Base-by-base conservation (phyloP, 225 moss, liverwort and hornwort genomes). In the Pleurozium schreberi region DNA sequence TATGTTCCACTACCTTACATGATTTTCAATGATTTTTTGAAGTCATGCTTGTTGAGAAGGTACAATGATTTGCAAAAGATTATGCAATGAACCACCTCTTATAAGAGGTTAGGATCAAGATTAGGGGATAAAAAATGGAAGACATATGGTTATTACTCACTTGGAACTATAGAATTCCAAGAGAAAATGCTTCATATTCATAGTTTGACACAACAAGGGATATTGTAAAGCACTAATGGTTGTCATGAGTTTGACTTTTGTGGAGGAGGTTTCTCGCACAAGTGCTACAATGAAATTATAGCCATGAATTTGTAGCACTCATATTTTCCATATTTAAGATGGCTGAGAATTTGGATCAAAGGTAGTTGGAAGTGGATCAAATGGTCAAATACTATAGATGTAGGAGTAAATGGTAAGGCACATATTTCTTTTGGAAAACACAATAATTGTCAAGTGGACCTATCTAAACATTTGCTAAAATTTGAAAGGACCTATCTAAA, bases 211-310 rank as follows among this genome's bases (percentile, higher is more conserved):
- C 5, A 14, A 40, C 5, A 14, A 69, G 2, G 7, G 23, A 4
- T 14, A 69, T 2, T 40, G 1, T 40, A 2, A 13, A n/a, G 14
- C 25, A 40, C n/a, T n/a, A n/a, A n/a, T n/a, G n/a, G n/a, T n/a
- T n/a, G n/a, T n/a, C n/a, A n/a, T n/a, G n/a, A n/a, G n/a, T n/a
- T n/a, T n/a, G n/a, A n/a, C n/a, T n/a, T n/a, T n/a, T n/a, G n/a
- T n/a, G 5, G 6, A 40, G 8, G 13, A 69, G 7, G 14, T 23
- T 69, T 40, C 14, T 7, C 23, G 2, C 4, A 12, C 4, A 4
- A 23, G 13, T 40, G 12, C 4, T 8, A 25, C 1, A 69, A 0
- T 1, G 1, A 4, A 8, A 2, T 40, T 25, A 40, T 25, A 69
- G 22, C 25, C 14, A 69, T 14, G 40, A 69, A 14, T 40, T 40